Conservation (phyloP, 2,329 filamentous ascomycete genomes). For the Cryphonectria radicalis region DNA sequence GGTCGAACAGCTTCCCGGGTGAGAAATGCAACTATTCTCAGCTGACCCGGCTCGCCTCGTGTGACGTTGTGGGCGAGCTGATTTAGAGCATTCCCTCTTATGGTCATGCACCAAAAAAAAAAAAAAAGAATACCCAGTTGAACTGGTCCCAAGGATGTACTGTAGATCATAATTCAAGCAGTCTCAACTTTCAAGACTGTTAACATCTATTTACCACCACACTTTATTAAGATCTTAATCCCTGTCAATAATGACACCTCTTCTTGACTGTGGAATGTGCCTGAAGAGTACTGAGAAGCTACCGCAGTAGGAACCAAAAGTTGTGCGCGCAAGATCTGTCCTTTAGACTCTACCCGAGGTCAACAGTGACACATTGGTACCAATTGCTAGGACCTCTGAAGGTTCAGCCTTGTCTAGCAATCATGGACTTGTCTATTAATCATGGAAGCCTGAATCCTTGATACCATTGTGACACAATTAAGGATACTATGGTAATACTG, state of each 20-base stretch:
- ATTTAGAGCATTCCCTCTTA: background rate
- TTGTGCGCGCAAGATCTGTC: background rate
- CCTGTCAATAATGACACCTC: background rate
- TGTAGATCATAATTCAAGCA: background rate
- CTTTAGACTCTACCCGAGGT: too few species aligned
- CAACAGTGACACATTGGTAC: too few species aligned
- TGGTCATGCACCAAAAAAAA: background rate
- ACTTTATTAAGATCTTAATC: background rate
- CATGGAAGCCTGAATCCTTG: too few species aligned
- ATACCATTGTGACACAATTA: background rate
- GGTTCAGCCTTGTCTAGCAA: too few species aligned
- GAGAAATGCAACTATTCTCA: background rate
- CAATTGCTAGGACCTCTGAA: too few species aligned
- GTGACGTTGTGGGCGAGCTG: background rate
- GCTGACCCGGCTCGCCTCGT: background rate
- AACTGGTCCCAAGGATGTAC: too few species aligned
- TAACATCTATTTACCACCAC: background rate
- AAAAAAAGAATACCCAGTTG: background rate
- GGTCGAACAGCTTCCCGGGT: background rate
- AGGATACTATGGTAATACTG: background rate
- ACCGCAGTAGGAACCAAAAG: too few species aligned
- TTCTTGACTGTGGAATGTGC: too few species aligned
- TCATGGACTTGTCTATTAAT: too few species aligned
- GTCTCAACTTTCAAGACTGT: background rate
- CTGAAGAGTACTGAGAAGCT: too few species aligned